Evolutionary conservation across 2,329 filamentous ascomycete genomes (phyloP).

Genomic region (Ophiostoma angusticollis): DNA sequence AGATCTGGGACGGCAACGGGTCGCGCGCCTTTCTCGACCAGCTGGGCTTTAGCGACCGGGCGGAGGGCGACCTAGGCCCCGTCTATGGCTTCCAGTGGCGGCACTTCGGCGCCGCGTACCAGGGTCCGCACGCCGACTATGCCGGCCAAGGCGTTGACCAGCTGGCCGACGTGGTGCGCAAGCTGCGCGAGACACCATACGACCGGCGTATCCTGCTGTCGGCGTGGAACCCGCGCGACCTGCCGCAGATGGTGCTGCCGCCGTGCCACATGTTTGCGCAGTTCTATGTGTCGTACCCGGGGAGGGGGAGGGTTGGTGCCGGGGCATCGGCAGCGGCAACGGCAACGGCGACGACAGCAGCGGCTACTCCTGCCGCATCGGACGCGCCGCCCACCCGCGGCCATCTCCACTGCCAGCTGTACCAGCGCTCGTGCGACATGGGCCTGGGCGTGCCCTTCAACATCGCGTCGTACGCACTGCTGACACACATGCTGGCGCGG

Average conservation of each 20-base stretch:
- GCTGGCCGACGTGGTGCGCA: slow-evolving; percentile 77
- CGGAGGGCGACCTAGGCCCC: slow-evolving; percentile 79
- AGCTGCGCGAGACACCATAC: slow-evolving; percentile 71
- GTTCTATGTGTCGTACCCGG: slow-evolving; percentile 75
- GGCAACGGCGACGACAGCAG: slow-evolving; percentile 13
- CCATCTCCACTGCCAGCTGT: slow-evolving; percentile 73
- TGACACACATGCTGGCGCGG: slow-evolving; percentile 91
- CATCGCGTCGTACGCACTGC: slow-evolving; percentile 83
- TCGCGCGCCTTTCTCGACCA: slow-evolving; percentile 80
- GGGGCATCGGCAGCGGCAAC: slow-evolving; percentile 9
- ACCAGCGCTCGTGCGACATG: slow-evolving; percentile 94
- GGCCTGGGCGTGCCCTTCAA: slow-evolving; percentile 96
- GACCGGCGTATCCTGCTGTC: slow-evolving; percentile 81
- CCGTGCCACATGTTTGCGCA: slow-evolving; percentile 98
- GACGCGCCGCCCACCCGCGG: slow-evolving; percentile 34
- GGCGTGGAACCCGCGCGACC: slow-evolving; percentile 86
- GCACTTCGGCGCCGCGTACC: slow-evolving; percentile 88
- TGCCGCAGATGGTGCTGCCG: slow-evolving; percentile 79
- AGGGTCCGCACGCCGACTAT: slow-evolving; percentile 69
- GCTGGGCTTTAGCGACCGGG: slow-evolving; percentile 68
- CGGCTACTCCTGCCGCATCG: slow-evolving; percentile 14
- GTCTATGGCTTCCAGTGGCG: slow-evolving; percentile 99
- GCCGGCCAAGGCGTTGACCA: slow-evolving; percentile 84
- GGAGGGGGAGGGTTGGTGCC: slow-evolving; percentile 19
- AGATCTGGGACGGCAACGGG: slow-evolving; percentile 98